These are phyloP conservation scores for Neoboletus subvelutipes DNA, from an alignment of 768 basidiomycete species.

Conservation along the genomic window DNA sequence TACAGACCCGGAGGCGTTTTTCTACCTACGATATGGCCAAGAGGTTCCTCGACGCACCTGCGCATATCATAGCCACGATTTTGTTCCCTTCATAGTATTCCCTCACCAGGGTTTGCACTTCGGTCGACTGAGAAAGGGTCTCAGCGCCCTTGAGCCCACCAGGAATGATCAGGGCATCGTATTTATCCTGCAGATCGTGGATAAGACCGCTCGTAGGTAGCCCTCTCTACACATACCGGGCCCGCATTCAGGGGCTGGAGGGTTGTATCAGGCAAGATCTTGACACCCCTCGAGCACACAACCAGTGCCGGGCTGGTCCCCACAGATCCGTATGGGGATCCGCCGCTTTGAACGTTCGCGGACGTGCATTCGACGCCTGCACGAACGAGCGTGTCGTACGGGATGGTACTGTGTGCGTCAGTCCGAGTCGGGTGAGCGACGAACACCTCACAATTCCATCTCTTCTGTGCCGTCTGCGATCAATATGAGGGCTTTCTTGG, in stretches of 20 bases:
- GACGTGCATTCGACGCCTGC: conserved; percentile 68
- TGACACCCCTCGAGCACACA: conserved; percentile 70
- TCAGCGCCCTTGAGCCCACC: conserved; percentile 80
- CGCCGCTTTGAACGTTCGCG: conserved; percentile 52
- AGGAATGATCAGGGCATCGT: conserved; percentile 70
- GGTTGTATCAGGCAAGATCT: conserved; percentile 64
- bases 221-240: conserved; percentile 40
- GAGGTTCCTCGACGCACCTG: conserved; percentile 45
- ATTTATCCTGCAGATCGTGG: conserved; percentile 47
- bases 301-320: conserved; percentile 46
- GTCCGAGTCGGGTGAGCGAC: background rate
- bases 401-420: conserved; percentile 56
- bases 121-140: conserved; percentile 57
- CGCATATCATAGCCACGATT: conserved; percentile 83
- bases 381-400: conserved; percentile 79
- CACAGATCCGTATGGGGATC: conserved; percentile 24
- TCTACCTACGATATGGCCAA: background rate
- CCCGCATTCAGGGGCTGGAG: conserved; percentile 46
- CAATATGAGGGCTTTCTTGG: conserved; percentile 57
- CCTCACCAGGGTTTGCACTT: conserved; percentile 63
- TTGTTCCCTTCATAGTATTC: conserved; percentile 41
- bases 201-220: background rate
- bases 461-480: conserved; percentile 85
- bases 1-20: conserved; percentile 22
- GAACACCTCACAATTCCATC: conserved; percentile 65